Evolutionary conservation across 164 flowering plant species (phyloP).

Genomic region (Euptelea pleiosperma): DNA sequence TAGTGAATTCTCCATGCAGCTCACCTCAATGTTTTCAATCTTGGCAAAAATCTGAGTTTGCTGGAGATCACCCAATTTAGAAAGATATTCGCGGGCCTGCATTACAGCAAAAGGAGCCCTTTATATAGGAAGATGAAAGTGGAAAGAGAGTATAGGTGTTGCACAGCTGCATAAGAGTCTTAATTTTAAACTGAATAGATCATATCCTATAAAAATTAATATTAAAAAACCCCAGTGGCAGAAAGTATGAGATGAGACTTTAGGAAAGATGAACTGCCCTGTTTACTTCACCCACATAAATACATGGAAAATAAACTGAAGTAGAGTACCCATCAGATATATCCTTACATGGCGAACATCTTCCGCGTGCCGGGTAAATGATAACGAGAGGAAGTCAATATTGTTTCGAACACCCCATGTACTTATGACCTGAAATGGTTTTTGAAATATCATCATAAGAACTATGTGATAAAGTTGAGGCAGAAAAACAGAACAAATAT

Average conservation of each 20-base stretch:
- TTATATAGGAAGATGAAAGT: not conserved
- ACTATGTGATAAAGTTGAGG: not conserved
- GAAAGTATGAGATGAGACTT: no score
- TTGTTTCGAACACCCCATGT: slow-evolving; percentile 90
- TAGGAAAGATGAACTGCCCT: no score
- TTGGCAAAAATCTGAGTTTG: slow-evolving; percentile 96
- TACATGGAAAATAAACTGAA: not conserved
- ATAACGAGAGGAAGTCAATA: slow-evolving; percentile 88
- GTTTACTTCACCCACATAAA: no score
- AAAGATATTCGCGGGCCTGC: slow-evolving; percentile 84
- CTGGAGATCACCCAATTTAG: slow-evolving; percentile 69
- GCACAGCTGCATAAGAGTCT: not conserved
- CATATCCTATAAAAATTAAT: not conserved
- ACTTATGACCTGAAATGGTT: slow-evolving; percentile 60
- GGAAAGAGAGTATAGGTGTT: not conserved
- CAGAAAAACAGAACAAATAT: not conserved
- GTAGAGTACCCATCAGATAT: slow-evolving; percentile 30
- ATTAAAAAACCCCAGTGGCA: no score
- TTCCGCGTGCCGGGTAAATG: slow-evolving; percentile 85
- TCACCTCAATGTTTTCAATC: slow-evolving; percentile 51
- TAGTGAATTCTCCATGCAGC: not conserved
- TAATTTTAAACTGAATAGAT: not conserved
- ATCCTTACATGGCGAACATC: slow-evolving; percentile 83
- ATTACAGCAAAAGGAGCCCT: slow-evolving; percentile 5
- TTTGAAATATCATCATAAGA: not conserved